Evolutionary conservation across 352 stramenopile genomes (phyloP).

Genomic region (Globisporangium camurandrum): DNA sequence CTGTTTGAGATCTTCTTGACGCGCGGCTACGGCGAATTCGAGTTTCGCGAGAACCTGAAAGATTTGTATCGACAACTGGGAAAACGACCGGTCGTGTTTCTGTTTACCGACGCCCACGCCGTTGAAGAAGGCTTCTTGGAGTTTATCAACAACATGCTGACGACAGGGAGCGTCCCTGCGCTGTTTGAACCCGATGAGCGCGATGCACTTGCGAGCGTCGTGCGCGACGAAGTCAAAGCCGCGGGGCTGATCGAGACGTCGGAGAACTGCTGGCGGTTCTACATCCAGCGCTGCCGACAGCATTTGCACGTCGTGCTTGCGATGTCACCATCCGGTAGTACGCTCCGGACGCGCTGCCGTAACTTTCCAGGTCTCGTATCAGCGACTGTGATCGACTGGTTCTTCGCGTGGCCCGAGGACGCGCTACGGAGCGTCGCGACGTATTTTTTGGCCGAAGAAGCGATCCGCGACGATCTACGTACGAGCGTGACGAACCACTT

Average conservation of each 20-base stretch:
- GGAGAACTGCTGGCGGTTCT: constrained; percentile 94
- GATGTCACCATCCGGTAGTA: constrained; percentile 92
- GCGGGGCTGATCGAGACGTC: constrained; percentile 85
- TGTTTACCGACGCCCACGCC: constrained; percentile 94
- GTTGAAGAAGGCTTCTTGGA: constrained; percentile 95
- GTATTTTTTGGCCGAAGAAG: constrained; percentile 91
- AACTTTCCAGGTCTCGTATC: constrained; percentile 94
- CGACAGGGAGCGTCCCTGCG: constrained; percentile 90
- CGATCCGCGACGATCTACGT: constrained; percentile 81
- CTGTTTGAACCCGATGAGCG: constrained; percentile 92
- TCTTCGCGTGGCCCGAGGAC: constrained; percentile 93
- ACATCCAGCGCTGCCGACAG: constrained; percentile 89
- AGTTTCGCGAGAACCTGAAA: constrained; percentile 94
- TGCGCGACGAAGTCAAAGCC: constrained; percentile 87
- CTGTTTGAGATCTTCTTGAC: constrained; percentile 94
- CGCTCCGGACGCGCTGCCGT: constrained; percentile 89
- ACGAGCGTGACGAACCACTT: constrained; percentile 84
- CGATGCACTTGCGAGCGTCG: constrained; percentile 70
- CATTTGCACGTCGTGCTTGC: constrained; percentile 93
- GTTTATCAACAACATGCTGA: constrained; percentile 97
- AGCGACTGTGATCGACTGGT: constrained; percentile 94
- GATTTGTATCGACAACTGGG: constrained; percentile 88
- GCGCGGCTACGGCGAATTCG: constrained; percentile 88
- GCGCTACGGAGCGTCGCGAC: constrained; percentile 90
- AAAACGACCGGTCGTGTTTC: constrained; percentile 88